These are phyloP conservation scores for Parafenestella ontariensis DNA, from an alignment of 2,329 filamentous ascomycete genomes.

Conservation along the genomic window DNA sequence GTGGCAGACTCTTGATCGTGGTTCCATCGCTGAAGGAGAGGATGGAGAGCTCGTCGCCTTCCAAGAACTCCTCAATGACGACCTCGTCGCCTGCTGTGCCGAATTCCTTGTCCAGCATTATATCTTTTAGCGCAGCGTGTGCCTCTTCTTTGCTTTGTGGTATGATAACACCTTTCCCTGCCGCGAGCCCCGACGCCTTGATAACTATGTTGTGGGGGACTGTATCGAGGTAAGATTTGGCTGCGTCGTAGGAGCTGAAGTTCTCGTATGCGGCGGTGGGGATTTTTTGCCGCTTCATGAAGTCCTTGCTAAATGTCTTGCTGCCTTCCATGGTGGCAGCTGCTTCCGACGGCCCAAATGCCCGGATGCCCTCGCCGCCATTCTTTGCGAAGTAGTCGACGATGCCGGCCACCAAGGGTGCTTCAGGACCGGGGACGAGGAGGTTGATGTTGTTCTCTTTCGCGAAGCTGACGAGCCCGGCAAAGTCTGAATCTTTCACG, in stretches of 20 bases:
- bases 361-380: constrained; percentile 64
- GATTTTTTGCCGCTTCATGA: constrained; percentile 90
- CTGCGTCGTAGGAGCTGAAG: constrained; percentile 78
- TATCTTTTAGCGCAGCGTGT: constrained; percentile 78
- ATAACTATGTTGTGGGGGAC: constrained; percentile 67
- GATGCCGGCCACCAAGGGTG: constrained; percentile 90
- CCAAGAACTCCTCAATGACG: constrained; percentile 92
- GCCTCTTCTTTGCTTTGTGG: constrained; percentile 84
- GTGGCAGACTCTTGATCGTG: constrained; percentile 80
- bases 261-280: constrained; percentile 92
- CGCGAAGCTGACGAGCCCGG: constrained; percentile 77
- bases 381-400: constrained; percentile 77
- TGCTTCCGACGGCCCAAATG: constrained; percentile 84
- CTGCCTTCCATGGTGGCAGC: constrained; percentile 93
- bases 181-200: constrained; percentile 91
- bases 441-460: constrained; percentile 77
- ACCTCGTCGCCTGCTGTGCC: constrained; percentile 87
- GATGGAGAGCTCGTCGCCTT: constrained; percentile 91
- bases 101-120: constrained; percentile 90
- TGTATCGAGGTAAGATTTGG: constrained; percentile 70
- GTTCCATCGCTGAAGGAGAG: constrained; percentile 91
- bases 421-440: constrained; percentile 89
- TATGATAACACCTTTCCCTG: constrained; percentile 94
- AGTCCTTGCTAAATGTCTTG: constrained; percentile 97
- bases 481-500: constrained; percentile 78